Conservation (phyloP, 257 asterid genomes). For the Solanum lycopersicoides region DNA sequence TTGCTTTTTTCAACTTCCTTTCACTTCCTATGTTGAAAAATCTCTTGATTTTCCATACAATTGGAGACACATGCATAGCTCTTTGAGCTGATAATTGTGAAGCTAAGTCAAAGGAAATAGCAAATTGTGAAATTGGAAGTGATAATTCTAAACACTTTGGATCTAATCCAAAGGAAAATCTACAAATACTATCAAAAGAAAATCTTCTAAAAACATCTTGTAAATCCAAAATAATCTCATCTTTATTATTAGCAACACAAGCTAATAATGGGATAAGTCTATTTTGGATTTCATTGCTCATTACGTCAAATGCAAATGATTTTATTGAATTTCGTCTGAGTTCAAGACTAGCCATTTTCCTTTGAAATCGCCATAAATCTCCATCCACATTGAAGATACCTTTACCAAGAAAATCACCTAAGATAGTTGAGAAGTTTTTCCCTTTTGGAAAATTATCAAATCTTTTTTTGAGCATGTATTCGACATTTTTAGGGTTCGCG, state of each 20-base stretch:
- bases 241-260: not conserved
- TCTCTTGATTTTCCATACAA: constrained; percentile 27
- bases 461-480: constrained; percentile 30
- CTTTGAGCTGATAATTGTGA: constrained; percentile 35
- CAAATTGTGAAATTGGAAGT: constrained; percentile 28
- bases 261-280: constrained; percentile 27
- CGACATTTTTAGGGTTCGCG: constrained; percentile 29
- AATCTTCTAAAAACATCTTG: constrained; percentile 34
- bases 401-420: constrained; percentile 35
- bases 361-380: constrained; percentile 29
- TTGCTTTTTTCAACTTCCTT: constrained; percentile 16
- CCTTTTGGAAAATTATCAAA: constrained; percentile 37
- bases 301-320: constrained; percentile 26
- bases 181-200: constrained; percentile 34
- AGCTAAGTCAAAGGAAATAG: constrained; percentile 22
- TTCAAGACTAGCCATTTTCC: constrained; percentile 29
- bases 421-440: constrained; percentile 24
- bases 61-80: constrained; percentile 26
- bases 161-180: constrained; percentile 36
- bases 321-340: constrained; percentile 11
- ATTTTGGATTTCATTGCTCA: constrained; percentile 16
- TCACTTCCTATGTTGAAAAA: constrained; percentile 23
- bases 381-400: constrained; percentile 43
- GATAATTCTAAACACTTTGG: constrained; percentile 29
- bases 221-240: constrained; percentile 13